Conservation (phyloP, 23 red algal genomes). For the Gracilariopsis chorda region DNA sequence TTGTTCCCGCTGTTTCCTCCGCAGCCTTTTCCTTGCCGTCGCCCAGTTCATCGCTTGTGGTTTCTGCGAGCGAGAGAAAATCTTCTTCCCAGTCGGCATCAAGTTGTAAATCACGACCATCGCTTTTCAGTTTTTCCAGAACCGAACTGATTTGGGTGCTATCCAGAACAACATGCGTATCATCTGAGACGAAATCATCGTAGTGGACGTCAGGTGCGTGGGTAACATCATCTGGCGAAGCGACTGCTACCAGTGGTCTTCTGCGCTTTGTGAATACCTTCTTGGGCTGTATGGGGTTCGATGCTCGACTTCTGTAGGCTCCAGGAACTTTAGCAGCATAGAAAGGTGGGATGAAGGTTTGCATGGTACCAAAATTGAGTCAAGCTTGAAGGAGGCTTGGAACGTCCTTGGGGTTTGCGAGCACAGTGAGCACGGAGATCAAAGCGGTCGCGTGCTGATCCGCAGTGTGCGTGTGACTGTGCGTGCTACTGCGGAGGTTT, state of each 20-base stretch:
- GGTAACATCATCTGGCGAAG: neutral
- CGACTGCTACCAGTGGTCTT: neutral
- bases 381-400: too few relatives aligned
- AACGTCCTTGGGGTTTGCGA: too few relatives aligned
- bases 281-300: too few relatives aligned
- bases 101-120: conserved; percentile 28
- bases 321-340: too few relatives aligned
- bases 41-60: neutral
- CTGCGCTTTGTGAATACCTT: neutral
- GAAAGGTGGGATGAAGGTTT: too few relatives aligned
- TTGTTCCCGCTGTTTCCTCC: neutral
- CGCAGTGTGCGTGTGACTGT: too few relatives aligned
- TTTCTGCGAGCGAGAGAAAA: neutral
- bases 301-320: too few relatives aligned
- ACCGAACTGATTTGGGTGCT: conserved; percentile 22
- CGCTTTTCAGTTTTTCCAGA: conserved; percentile 38
- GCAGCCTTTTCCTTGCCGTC: neutral
- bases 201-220: neutral
- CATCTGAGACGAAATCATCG: conserved; percentile 63
- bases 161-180: conserved; percentile 68
- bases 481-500: too few relatives aligned
- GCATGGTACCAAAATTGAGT: too few relatives aligned
- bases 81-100: neutral
- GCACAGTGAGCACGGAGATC: too few relatives aligned
- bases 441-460: too few relatives aligned